These are phyloP conservation scores for Fusarium torreyae DNA, from an alignment of 2,329 filamentous ascomycete genomes.

Conservation along the genomic window DNA sequence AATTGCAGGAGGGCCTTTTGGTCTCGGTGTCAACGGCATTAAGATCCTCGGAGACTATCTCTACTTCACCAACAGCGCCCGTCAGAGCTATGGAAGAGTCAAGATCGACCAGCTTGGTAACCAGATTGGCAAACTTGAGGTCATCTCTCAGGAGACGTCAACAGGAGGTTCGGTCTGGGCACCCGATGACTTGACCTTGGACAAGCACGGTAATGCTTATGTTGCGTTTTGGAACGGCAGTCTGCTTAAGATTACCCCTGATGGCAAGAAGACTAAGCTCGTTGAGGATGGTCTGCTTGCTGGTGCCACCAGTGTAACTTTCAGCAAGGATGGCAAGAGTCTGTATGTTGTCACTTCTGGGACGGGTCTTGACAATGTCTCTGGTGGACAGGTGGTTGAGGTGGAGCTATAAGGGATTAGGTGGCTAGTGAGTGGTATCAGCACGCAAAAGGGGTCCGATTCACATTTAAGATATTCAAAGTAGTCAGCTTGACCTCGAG, in stretches of 20 bases:
- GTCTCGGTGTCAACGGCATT: constrained; percentile 8
- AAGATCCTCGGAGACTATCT: constrained; percentile 2
- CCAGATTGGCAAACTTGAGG: neutral
- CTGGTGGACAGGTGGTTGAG: constrained; percentile 14
- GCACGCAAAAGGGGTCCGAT: too few species aligned
- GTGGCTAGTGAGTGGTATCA: neutral
- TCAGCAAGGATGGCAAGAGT: neutral
- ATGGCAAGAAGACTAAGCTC: neutral
- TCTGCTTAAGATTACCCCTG: neutral
- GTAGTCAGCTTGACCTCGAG: too few species aligned
- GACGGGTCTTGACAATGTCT: neutral
- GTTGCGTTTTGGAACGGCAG: constrained; percentile 7
- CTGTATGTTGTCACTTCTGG: constrained; percentile 6
- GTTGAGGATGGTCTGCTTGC: neutral
- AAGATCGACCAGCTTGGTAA: constrained; percentile 7
- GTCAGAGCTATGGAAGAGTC: neutral
- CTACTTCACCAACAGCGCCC: constrained; percentile 13
- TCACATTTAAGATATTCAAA: too few species aligned
- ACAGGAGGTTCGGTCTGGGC: neutral
- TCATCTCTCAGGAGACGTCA: neutral
- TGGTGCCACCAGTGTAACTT: neutral
- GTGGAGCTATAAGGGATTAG: neutral
- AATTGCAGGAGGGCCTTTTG: neutral
- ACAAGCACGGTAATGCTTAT: constrained; percentile 3
- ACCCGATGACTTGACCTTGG: constrained; percentile 2